Base-by-base conservation (phyloP, 129 eudicot genomes). In the Glebionis coronaria region DNA sequence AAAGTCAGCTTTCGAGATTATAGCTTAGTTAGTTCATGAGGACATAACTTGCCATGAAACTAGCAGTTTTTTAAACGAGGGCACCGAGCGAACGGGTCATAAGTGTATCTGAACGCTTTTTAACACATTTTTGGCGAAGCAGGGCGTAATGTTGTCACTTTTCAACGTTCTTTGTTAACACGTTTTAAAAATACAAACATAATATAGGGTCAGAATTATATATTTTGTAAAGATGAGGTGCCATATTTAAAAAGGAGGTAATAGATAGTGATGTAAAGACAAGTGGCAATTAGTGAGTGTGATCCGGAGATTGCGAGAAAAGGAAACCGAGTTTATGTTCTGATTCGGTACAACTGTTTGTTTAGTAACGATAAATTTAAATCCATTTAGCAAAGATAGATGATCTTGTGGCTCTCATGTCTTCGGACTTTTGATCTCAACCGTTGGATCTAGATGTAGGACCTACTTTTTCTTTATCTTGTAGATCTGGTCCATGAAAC, bases 271-370 rank as follows among this genome's bases (percentile, higher is more conserved):
- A 44, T 71, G 44, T 28, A n/a, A 45, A 40, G 76, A 82, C 93
- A 80, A 80, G 84, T 83, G 93, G 80, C 55, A 31, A 31, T 28
- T 19, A 79, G 58, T 76, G 38, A 63, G 73, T 64, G 12, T 74
- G 81, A 73, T 82, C 88, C 83, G 84, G 82, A 77, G 82, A 77
- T 86, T 70, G 81, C 79, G 78, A 80, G 71, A 82, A 67, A 56
- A 28, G 56, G 56, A 71, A 76, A 14, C 21, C 63, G 69, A 70
- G 69, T 82, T 38, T 74, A 79, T 77, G 82, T 73, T 72, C 44
- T 9, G 73, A 77, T 80, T 73, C 57, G 61, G 78, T 72, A 77
- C 76, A 81, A 68, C 65, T 68, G 73, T 63, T 62, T 14, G 23
- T 62, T n/a, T 14, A 6, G 52, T 20, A 73, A 69, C 79, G 82